Base-by-base conservation (phyloP, 2,329 filamentous ascomycete species). In the Exophiala aquamarina region DNA sequence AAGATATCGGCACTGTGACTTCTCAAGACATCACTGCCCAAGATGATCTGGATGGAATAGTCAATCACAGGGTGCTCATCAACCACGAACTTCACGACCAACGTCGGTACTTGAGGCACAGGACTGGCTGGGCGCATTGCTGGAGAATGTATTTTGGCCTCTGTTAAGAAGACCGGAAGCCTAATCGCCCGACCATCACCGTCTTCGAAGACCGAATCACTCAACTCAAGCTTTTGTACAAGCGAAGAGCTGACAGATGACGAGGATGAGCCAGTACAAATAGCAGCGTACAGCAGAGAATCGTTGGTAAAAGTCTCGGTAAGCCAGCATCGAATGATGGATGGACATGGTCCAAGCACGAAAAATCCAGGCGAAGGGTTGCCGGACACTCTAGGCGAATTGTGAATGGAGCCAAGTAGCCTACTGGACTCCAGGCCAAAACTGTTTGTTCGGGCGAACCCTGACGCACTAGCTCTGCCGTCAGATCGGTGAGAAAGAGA, bases 311-410 rank as follows among this genome's bases (percentile, higher is more conserved):
- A 97, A 61, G 89, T 85, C 28, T 84, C 86, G 19, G 88, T 92
- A 59, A 97, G 76, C 91, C 93, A 97, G 72, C 93, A 98, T 52
- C 93, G 86, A 47, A 97, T 88, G 57, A 98, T 95, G 21, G 90
- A 89, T 4, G 93, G 93, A 4, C 95, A 90, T 5, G 91, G 86
- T 10, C 92, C 90, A 13, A 96, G 75, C 42, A 95, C 79, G 64
- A 90, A 89, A 49, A 96, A 76, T 7, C 89, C 89, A 28, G 90
- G 89, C 14, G 91, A 88, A 33, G 92, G 86, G 41, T 58, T 55
- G 29, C 52, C 53, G 23, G 84, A 81, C 44, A 88, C 83, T 41
- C 87, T 68, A 9, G 88, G 83, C 23, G 86, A 88, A 48, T 83
- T 81, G 45, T 83, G 80, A 29, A 83, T 79, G 40, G 84, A 80